Conservation (phyloP, 2,329 filamentous ascomycete genomes). For the Aciculosporium take region DNA sequence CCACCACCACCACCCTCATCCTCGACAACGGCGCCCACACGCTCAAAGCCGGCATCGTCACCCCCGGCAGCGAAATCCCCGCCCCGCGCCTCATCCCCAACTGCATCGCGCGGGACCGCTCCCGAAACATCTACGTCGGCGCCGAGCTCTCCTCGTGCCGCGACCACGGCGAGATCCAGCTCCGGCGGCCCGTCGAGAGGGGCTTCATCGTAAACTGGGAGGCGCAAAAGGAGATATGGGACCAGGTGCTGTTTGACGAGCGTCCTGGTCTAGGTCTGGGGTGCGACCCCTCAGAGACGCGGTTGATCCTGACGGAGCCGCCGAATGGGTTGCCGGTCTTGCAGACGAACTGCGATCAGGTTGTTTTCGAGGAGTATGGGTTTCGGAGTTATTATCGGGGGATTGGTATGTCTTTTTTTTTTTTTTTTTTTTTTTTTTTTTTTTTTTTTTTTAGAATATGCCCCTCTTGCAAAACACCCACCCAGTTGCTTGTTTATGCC, state of each 20-base stretch:
- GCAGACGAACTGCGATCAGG: slow-evolving; percentile 85
- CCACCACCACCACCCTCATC: slow-evolving; percentile 59
- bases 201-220: slow-evolving; percentile 97
- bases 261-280: slow-evolving; percentile 33
- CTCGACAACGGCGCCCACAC: slow-evolving; percentile 89
- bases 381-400: slow-evolving; percentile 76
- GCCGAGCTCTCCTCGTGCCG: slow-evolving; percentile 64
- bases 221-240: slow-evolving; percentile 89
- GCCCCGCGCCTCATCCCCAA: slow-evolving; percentile 70
- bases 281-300: slow-evolving; percentile 69
- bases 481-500: too few relatives aligned
- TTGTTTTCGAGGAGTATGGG: slow-evolving; percentile 93
- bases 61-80: slow-evolving; percentile 27
- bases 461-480: too few relatives aligned
- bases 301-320: slow-evolving; percentile 71
- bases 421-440: not conserved
- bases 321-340: slow-evolving; percentile 69
- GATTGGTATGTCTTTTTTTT: slow-evolving; percentile 34
- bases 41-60: slow-evolving; percentile 75
- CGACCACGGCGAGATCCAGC: slow-evolving; percentile 80
- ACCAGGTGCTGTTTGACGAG: slow-evolving; percentile 64
- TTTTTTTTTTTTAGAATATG: not conserved
- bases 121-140: slow-evolving; percentile 64
- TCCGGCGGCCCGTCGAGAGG: slow-evolving; percentile 82
- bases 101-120: slow-evolving; percentile 71